Percentiles rank a stretch among this genome's conserved stretches.
phyloP scores from a whole-genome alignment of 2,329 filamentous ascomycete species.

The Purpureocillium takamizusanense region DNA sequence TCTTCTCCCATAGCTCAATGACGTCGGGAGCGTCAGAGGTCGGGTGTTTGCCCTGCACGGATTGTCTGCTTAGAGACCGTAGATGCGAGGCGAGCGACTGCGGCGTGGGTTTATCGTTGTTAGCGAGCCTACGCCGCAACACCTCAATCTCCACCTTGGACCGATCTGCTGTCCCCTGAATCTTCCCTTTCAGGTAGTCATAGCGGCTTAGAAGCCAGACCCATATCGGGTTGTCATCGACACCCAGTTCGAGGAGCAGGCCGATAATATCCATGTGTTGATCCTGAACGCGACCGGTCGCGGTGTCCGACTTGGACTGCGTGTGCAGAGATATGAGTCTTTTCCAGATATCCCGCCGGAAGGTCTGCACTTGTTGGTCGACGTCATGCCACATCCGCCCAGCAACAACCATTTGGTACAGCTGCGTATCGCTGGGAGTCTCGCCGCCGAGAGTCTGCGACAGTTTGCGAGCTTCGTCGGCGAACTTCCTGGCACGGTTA shows the following conservation, averaged over 20 bases:
- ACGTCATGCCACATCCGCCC: conserved; percentile 95
- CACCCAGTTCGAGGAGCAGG: conserved; percentile 83
- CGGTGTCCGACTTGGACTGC: conserved; percentile 37
- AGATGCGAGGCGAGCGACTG: conserved; percentile 67
- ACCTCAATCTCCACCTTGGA: conserved; percentile 89
- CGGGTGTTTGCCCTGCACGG: conserved; percentile 48
- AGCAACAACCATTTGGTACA: conserved; percentile 80
- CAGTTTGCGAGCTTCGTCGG: conserved; percentile 66
- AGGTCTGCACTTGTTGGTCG: conserved; percentile 72
- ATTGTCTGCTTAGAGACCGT: conserved; percentile 60
- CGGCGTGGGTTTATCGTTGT: conserved; percentile 60
- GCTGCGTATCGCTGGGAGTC: conserved; percentile 64
- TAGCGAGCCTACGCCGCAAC: conserved; percentile 70
- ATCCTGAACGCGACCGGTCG: conserved; percentile 56
- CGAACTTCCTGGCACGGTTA: conserved; percentile 69
- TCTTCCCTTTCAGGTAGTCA: conserved; percentile 80
- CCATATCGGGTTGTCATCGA: conserved; percentile 94
- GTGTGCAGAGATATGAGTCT: conserved; percentile 62
- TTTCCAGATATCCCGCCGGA: conserved; percentile 87
- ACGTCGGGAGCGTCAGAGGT: conserved; percentile 73
- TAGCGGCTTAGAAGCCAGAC: conserved; percentile 88
- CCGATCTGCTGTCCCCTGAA: conserved; percentile 72
- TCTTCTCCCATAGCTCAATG: conserved; percentile 88
- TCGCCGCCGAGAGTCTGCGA: conserved; percentile 45
- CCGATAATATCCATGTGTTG: conserved; percentile 85